Evolutionary conservation across 306 rosid species (phyloP).

Genomic region (Hylodesmum podocarpum): DNA sequence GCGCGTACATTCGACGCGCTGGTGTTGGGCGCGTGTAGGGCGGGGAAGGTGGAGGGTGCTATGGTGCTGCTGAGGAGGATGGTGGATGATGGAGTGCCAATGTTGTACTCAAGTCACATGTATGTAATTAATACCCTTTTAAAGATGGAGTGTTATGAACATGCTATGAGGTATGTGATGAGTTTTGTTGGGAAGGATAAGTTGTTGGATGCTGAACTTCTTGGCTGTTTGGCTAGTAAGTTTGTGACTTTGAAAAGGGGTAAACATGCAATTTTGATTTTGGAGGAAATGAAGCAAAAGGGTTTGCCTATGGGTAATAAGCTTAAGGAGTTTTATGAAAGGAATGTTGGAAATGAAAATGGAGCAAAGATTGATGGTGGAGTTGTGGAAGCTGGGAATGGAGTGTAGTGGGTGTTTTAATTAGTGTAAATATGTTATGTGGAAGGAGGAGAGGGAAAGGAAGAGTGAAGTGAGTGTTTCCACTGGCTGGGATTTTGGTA

Average conservation of each 20-base stretch:
- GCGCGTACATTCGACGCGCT: conserved; percentile 62
- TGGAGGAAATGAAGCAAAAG: conserved; percentile 50
- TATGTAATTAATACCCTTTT: conserved; percentile 37
- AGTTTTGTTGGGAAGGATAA: conserved; percentile 43
- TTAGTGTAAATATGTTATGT: conserved; percentile 58
- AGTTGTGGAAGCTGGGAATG: background rate
- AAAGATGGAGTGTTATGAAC: conserved; percentile 24
- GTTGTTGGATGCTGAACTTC: conserved; percentile 39
- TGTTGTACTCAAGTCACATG: conserved; percentile 45
- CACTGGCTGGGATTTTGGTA: conserved; percentile 39
- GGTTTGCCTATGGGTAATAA: conserved; percentile 41
- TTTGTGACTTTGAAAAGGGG: conserved; percentile 34
- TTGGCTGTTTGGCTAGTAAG: conserved; percentile 46
- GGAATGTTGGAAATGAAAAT: conserved; percentile 11
- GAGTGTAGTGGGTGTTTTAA: no score
- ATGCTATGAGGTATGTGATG: conserved; percentile 47
- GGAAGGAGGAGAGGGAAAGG: conserved; percentile 44
- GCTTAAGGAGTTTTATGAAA: conserved; percentile 29
- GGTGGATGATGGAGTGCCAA: conserved; percentile 57
- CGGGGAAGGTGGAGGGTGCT: conserved; percentile 57
- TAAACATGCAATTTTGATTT: conserved; percentile 42
- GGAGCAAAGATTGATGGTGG: background rate
- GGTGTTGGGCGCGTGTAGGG: conserved; percentile 56
- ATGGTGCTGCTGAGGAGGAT: conserved; percentile 57
- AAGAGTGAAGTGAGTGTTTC: conserved; percentile 31